Evolutionary conservation across 2,329 filamentous ascomycete genomes (phyloP).

Genomic region (Pseudogymnoascus verrucosus): DNA sequence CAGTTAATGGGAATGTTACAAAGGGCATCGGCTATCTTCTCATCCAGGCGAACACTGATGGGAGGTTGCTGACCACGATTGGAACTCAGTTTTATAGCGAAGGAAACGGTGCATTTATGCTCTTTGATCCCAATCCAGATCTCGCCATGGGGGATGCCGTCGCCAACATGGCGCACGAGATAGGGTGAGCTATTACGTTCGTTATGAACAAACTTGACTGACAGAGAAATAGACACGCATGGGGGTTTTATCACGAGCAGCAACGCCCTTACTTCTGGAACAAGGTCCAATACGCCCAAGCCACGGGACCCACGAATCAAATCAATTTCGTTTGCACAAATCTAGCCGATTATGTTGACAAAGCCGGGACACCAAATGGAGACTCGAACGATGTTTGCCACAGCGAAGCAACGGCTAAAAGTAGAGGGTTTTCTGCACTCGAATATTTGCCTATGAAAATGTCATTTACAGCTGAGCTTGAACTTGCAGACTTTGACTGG

Average conservation of each 20-base stretch:
- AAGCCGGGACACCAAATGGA: background rate
- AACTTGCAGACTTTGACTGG: background rate
- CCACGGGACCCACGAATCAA: background rate
- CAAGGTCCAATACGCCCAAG: background rate
- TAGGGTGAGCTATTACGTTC: background rate
- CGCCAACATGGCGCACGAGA: constrained; percentile 7
- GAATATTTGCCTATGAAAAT: background rate
- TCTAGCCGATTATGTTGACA: background rate
- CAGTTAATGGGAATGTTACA: background rate
- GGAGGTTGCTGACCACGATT: background rate
- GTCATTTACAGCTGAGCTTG: background rate
- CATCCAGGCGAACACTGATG: background rate
- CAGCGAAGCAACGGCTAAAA: background rate
- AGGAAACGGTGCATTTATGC: background rate
- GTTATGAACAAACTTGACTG: no score
- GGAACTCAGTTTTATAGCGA: background rate
- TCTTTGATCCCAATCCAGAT: background rate
- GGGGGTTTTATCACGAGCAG: constrained; percentile 8
- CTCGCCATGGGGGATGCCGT: background rate
- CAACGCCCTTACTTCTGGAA: background rate
- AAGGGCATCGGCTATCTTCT: background rate
- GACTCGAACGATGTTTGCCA: background rate
- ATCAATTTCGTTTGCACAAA: background rate
- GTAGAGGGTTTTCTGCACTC: background rate
- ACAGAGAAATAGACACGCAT: background rate